phyloP scores from a whole-genome alignment of 1,284 basidiomycete genomes.

The Sanguinoderma infundibulare region DNA sequence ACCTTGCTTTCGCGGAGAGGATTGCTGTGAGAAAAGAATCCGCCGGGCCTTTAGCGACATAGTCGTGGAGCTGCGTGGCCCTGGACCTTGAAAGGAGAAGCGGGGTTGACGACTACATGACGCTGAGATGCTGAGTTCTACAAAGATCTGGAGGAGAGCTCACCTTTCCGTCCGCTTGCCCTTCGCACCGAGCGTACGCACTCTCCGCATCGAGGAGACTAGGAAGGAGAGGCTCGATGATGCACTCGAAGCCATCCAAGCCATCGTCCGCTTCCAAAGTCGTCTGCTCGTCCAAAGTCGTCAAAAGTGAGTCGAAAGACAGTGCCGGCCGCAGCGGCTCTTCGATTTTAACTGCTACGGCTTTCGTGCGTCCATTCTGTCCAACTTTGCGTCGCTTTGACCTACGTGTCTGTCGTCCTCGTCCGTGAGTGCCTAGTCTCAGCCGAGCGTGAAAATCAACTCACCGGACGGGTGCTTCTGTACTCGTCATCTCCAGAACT shows the following conservation, averaged over 20 bases:
- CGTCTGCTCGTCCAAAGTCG: slow-evolving; percentile 8
- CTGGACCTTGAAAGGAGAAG: slow-evolving; percentile 11
- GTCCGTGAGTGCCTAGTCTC: not conserved
- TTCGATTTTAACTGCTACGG: not conserved
- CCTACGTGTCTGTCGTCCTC: not conserved
- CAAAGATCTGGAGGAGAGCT: not conserved
- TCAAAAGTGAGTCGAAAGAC: slow-evolving; percentile 13
- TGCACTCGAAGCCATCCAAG: slow-evolving; percentile 29
- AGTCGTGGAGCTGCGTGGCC: not conserved
- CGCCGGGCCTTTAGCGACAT: not conserved
- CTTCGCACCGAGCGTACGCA: slow-evolving; percentile 17
- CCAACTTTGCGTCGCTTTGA: slow-evolving; percentile 14
- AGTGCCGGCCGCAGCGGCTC: not conserved
- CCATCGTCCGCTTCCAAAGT: slow-evolving; percentile 18
- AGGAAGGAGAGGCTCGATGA: slow-evolving; percentile 27
- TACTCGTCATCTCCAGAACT: slow-evolving; percentile 11
- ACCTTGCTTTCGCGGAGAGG: slow-evolving; percentile 12
- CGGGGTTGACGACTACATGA: not conserved
- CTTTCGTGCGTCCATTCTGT: not conserved
- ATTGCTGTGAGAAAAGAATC: not conserved
- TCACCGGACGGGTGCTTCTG: not conserved
- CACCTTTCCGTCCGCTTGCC: slow-evolving; percentile 24
- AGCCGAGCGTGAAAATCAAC: not conserved
- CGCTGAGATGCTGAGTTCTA: no score
- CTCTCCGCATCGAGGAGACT: slow-evolving; percentile 27